Conservation (phyloP, 2,329 filamentous ascomycete genomes). For the Plenodomus lindquistii region DNA sequence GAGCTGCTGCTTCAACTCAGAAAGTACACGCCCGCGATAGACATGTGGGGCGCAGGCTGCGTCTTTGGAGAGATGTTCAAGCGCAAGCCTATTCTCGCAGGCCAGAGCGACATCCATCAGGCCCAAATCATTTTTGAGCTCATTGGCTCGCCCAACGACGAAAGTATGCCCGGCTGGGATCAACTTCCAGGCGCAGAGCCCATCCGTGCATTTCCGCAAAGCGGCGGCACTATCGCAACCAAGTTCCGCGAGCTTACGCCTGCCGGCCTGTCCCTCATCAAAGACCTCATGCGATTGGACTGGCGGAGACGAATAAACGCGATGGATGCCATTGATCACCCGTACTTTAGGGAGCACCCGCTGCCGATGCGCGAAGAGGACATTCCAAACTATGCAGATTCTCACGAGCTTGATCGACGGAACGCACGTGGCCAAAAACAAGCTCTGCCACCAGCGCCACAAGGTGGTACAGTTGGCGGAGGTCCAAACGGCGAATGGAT, state of each 20-base stretch:
- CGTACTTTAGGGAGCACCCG: slow-evolving; percentile 83
- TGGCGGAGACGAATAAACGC: slow-evolving; percentile 90
- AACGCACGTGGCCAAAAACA: slow-evolving; percentile 87
- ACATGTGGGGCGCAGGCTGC: slow-evolving; percentile 98
- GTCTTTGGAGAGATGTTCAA: slow-evolving; percentile 98
- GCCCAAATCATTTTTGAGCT: slow-evolving; percentile 92
- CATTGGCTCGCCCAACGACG: slow-evolving; percentile 84
- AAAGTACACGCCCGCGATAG: slow-evolving; percentile 94
- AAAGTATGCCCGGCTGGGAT: slow-evolving; percentile 91
- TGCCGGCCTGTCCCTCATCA: slow-evolving; percentile 76
- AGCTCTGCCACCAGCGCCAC: slow-evolving; percentile 84
- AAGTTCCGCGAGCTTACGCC: slow-evolving; percentile 77
- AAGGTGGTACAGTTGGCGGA: slow-evolving; percentile 85
- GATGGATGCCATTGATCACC: slow-evolving; percentile 87
- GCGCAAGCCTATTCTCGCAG: slow-evolving; percentile 87
- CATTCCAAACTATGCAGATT: slow-evolving; percentile 90
- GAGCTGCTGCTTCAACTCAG: slow-evolving; percentile 87
- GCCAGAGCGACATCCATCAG: slow-evolving; percentile 86
- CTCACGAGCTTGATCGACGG: slow-evolving; percentile 91
- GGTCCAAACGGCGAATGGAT: slow-evolving; percentile 65
- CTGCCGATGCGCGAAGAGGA: slow-evolving; percentile 81
- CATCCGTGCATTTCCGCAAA: slow-evolving; percentile 64
- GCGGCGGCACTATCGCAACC: slow-evolving; percentile 67
- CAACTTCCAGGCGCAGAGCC: slow-evolving; percentile 79
- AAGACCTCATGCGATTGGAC: slow-evolving; percentile 82